A percentile compares a stretch with the other conserved stretches of the same genome.
Evolutionary conservation across 495 filamentous ascomycete genomes (phyloP).

Genomic region (Podospora appendiculata): DNA sequence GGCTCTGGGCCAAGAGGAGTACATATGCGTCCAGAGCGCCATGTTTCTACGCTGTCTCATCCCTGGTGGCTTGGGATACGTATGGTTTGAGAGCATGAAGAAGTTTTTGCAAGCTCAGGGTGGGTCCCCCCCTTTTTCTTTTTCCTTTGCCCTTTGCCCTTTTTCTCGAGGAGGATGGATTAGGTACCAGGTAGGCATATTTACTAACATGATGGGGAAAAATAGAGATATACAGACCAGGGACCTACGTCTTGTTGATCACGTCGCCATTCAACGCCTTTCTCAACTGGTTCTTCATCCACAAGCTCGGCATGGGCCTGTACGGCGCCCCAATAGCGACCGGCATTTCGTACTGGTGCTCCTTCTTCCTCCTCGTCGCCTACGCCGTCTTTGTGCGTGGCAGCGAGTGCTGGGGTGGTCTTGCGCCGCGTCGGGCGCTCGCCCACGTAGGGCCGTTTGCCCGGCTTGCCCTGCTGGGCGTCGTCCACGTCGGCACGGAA

Average conservation of each 20-base stretch:
- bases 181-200: background rate
- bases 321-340: constrained; percentile 80
- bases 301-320: constrained; percentile 61
- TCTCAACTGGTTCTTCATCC: constrained; percentile 76
- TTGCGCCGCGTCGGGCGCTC: constrained; percentile 52
- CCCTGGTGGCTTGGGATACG: constrained; percentile 81
- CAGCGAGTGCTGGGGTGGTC: constrained; percentile 77
- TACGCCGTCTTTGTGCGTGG: constrained; percentile 70
- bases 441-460: constrained; percentile 65
- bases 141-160: background rate
- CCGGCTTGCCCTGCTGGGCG: constrained; percentile 66
- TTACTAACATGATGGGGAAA: background rate
- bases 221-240: constrained; percentile 74
- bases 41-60: constrained; percentile 71
- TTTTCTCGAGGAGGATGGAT: background rate
- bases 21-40: constrained; percentile 67
- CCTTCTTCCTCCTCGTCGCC: constrained; percentile 67
- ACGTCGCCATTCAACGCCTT: constrained; percentile 72
- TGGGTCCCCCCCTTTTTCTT: constrained; percentile 18
- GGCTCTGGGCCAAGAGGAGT: constrained; percentile 69
- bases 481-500: constrained; percentile 88
- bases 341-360: constrained; percentile 79
- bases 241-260: constrained; percentile 78
- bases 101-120: constrained; percentile 90
- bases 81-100: constrained; percentile 88